Conservation (phyloP, 2,329 filamentous ascomycete species). For the Penicillium sp. region DNA sequence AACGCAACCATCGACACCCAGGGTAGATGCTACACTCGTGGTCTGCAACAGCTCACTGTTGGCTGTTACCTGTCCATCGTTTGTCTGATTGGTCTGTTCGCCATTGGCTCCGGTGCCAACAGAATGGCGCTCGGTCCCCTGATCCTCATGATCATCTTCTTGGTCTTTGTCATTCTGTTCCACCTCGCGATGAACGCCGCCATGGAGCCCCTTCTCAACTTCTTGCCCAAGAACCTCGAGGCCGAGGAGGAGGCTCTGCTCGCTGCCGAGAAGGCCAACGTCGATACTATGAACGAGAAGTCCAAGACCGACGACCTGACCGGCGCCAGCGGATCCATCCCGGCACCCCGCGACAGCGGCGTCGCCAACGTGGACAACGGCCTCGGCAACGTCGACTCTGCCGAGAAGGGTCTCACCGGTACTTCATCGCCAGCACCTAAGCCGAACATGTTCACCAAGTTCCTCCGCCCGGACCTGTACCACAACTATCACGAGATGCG, state of each 20-base stretch:
- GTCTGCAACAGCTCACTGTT: slow-evolving; percentile 77
- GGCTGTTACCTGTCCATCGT: slow-evolving; percentile 80
- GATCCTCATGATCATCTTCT: slow-evolving; percentile 71
- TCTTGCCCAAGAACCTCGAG: slow-evolving; percentile 71
- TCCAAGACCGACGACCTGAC: background rate
- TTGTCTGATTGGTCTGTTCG: slow-evolving; percentile 82
- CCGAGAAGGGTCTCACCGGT: slow-evolving; percentile 35
- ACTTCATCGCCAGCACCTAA: slow-evolving; percentile 27
- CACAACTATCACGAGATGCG: slow-evolving; percentile 69
- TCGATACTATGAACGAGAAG: background rate
- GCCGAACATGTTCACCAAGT: slow-evolving; percentile 46
- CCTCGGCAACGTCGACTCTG: slow-evolving; percentile 31
- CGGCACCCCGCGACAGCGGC: slow-evolving; percentile 18
- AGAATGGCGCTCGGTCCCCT: slow-evolving; percentile 64
- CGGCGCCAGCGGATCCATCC: slow-evolving; percentile 7
- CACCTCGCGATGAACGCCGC: slow-evolving; percentile 70
- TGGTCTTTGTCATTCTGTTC: slow-evolving; percentile 73
- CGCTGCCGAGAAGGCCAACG: slow-evolving; percentile 20
- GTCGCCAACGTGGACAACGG: slow-evolving; percentile 29
- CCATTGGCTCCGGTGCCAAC: slow-evolving; percentile 62
- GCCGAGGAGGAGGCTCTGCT: slow-evolving; percentile 53
- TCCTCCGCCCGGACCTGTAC: slow-evolving; percentile 75
- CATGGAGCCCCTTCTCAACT: slow-evolving; percentile 71
- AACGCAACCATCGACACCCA: slow-evolving; percentile 82
- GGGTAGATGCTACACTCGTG: slow-evolving; percentile 82